Evolutionary conservation across 1,284 basidiomycete species (phyloP), one percentile per base, ranked within the genome.

Genomic region (Trametes polyzona): DNA sequence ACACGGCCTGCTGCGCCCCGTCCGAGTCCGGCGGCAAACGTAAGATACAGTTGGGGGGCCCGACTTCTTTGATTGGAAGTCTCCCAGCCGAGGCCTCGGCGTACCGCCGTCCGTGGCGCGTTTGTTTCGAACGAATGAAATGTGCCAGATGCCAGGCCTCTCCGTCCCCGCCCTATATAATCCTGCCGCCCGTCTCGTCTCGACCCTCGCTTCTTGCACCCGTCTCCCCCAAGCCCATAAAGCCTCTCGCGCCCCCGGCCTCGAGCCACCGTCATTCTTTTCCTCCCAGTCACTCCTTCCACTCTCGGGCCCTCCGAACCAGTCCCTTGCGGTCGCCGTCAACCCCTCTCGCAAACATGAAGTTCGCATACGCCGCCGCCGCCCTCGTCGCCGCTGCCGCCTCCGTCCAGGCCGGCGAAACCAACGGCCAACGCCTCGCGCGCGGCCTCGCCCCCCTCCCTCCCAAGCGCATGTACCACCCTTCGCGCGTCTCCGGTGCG

Each of bases 381-480:
- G 72, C 73, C 39, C 64, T 82, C 58, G 67, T 78, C 59, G 73
- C 73, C 47, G 65, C 72, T 46, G 69, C 68, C 30, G 80, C 72
- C 51, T 57, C 76, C 17, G 83, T 79, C 19, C 80, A 83, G 70
- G 65, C 67, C 35, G 61, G 82, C 57, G 75, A 68, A 0, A 76
- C 88, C 67, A 83, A 86, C 65, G 89, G 84, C 17, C 86, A 63
- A 17, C 62, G 62, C 24, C 39, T 63, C 49, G 62, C 62, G 2
- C 62, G 57, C 32, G 62, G 62, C 24, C 59, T 63, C 48, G 43
- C 46, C 40, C 62, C 62, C 8, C 53, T 61, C 21, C 62, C 57
- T 29, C 62, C 62, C 21, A 59, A 59, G 26, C 40, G 55, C 36
- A 26, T 55, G 32, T 52, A 58, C 49, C 40, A 35, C 11, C 61